Base-by-base conservation (phyloP, 768 basidiomycete genomes). In the Coprinopsis sp. region DNA sequence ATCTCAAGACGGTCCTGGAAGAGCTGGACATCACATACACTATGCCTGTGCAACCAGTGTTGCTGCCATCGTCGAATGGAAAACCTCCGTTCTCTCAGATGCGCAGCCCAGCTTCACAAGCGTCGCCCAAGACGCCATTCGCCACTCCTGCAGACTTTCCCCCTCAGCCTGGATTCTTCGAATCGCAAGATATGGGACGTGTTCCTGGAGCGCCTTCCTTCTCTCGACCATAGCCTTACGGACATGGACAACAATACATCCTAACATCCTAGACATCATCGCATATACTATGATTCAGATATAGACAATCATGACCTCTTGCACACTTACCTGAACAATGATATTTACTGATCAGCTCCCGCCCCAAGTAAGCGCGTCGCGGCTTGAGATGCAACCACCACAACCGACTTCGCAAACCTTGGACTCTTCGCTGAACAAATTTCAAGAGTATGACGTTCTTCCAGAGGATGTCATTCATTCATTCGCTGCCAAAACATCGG, bases 1-100 rank as follows among this genome's bases (percentile, higher is more conserved):
- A 83, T 54, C 70, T 91, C 37, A 88, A 86, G 65, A 75, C 67
- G 4, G 59, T 81, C 12, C 66, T 89, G 43, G 87, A 89, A 61
- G 86, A 87, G 25, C 76, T 91, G 39, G 84, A 87, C 55, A 65
- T 91, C 46, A 68, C 68, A 24, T 91, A 90, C 59, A 74, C 70
- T 2, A 69, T 84, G 69, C 87, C 87, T 25, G 63, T 85, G 39
- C 88, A 90, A 59, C 87, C 88, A 0, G 69, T 90, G 19, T 51
- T 86, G 6, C 44, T 87, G 21, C 81, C 73, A 4, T 62, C 57
- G 18, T 59, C 60, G 4, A 44, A 36, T 27, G 36, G 40, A 3
- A 40, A 29, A 3, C 41, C 48, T 29, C 48, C 48, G 8, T 24
- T 34, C 8, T n/a, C 31, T n/a, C n/a, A n/a, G n/a, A n/a, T n/a